phyloP scores from a whole-genome alignment of 2,329 filamentous ascomycete genomes.

The Pseudocercospora macadamiae region DNA sequence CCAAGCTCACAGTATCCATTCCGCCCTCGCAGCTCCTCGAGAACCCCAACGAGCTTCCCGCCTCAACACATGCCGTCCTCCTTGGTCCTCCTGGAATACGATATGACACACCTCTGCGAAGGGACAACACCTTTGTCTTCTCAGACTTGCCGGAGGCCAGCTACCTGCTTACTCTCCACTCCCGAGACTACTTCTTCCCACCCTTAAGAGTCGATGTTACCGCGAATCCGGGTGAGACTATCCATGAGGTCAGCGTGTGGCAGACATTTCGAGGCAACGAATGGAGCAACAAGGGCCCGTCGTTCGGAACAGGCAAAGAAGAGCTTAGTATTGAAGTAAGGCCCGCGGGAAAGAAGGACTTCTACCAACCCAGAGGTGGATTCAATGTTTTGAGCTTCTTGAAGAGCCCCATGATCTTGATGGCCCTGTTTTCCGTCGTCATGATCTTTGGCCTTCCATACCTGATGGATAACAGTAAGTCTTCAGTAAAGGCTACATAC shows the following conservation, averaged over 20 bases:
- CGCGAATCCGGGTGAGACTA: conserved; percentile 41
- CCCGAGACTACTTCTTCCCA: conserved; percentile 72
- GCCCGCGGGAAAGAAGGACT: conserved; percentile 67
- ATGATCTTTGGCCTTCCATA: conserved; percentile 94
- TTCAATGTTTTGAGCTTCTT: conserved; percentile 73
- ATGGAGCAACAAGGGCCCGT: conserved; percentile 83
- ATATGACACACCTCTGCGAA: conserved; percentile 65
- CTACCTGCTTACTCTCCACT: conserved; percentile 82
- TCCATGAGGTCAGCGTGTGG: conserved; percentile 66
- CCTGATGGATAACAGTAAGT: conserved; percentile 86
- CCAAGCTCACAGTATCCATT: conserved; percentile 56
- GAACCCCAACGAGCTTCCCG: conserved; percentile 52
- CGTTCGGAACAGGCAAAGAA: conserved; percentile 47
- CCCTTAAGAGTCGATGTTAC: conserved; percentile 78
- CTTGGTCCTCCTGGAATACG: conserved; percentile 44
- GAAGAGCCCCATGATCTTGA: conserved; percentile 95
- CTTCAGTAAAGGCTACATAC: not conserved
- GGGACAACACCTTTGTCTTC: conserved; percentile 75
- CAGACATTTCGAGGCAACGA: conserved; percentile 88
- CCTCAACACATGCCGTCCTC: conserved; percentile 67
- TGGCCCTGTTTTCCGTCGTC: conserved; percentile 79
- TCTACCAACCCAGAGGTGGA: conserved; percentile 73
- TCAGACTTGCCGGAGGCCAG: conserved; percentile 69
- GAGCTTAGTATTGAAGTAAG: conserved; percentile 63
- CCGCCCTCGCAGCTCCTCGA: conserved; percentile 47